Conservation (phyloP, 2,329 filamentous ascomycete species). For the Truncatella angustata region DNA sequence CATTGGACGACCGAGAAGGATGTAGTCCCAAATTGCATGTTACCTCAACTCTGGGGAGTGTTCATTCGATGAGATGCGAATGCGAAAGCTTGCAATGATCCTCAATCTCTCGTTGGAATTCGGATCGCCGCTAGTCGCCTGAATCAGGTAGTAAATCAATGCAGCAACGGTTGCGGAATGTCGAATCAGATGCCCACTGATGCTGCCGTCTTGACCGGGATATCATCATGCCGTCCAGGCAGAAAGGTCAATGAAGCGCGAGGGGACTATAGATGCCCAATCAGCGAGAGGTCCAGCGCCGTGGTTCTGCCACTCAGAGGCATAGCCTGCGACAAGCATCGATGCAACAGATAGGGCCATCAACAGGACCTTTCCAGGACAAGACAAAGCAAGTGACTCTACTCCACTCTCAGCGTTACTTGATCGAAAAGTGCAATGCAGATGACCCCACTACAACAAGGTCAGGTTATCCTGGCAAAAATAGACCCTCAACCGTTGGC, state of each 20-base stretch:
- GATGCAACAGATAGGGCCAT: too few species aligned
- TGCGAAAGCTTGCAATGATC: background rate
- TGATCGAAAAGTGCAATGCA: conserved; percentile 4
- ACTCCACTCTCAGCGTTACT: background rate
- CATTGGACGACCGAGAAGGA: too few species aligned
- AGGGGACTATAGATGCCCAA: background rate
- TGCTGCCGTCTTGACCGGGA: background rate
- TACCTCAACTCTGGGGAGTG: too few species aligned
- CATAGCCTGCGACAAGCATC: too few species aligned
- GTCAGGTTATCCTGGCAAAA: background rate
- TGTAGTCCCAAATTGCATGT: too few species aligned
- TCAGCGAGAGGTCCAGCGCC: conserved; percentile 1
- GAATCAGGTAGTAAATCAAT: background rate
- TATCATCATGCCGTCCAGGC: background rate
- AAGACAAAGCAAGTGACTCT: background rate
- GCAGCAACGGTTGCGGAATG: background rate
- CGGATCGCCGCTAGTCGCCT: background rate
- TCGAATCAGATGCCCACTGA: background rate
- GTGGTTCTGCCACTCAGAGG: conserved; percentile 4
- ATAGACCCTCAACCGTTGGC: background rate
- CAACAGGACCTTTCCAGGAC: background rate
- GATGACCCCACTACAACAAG: background rate
- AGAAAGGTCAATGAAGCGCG: background rate
- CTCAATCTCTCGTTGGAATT: background rate
- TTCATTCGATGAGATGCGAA: background rate